phyloP scores from a whole-genome alignment of 1,284 basidiomycete genomes.

The Trichosporon sp. region DNA sequence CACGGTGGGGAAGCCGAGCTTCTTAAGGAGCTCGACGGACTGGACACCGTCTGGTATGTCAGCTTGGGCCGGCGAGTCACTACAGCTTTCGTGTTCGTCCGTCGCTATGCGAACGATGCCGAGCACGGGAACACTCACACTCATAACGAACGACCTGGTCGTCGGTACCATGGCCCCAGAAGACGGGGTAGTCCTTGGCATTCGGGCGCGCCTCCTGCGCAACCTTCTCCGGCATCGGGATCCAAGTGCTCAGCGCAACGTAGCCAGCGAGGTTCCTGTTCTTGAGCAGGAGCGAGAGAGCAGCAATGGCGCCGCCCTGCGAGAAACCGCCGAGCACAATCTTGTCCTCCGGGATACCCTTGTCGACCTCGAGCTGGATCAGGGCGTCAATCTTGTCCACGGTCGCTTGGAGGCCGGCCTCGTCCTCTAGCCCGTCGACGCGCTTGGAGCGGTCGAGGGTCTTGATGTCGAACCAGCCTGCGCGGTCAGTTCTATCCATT shows the following conservation, averaged over 20 bases:
- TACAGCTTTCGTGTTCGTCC: too few species aligned
- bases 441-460: conserved; percentile 65
- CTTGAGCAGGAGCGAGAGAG: conserved; percentile 70
- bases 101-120: too few species aligned
- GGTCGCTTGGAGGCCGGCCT: conserved; percentile 67
- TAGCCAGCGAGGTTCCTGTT: conserved; percentile 73
- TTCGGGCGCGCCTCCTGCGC: conserved; percentile 53
- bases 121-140: conserved; percentile 40
- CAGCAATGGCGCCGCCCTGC: conserved; percentile 79
- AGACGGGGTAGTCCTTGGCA: conserved; percentile 67
- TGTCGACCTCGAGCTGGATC: conserved; percentile 72
- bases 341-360: conserved; percentile 65
- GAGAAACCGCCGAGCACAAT: conserved; percentile 80
- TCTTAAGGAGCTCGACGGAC: conserved; percentile 63
- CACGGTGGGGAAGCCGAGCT: conserved; percentile 60
- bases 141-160: conserved; percentile 71
- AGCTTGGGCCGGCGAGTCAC: not conserved
- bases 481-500: conserved; percentile 24
- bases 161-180: conserved; percentile 81
- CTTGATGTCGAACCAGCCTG: conserved; percentile 71
- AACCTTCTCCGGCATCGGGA: conserved; percentile 68
- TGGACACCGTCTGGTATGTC: conserved; percentile 55
- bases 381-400: conserved; percentile 67
- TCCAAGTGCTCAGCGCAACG: conserved; percentile 73
- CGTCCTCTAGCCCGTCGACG: conserved; percentile 65